Evolutionary conservation across 495 filamentous ascomycete genomes (phyloP).

Genomic region (Annulohypoxylon bovei): DNA sequence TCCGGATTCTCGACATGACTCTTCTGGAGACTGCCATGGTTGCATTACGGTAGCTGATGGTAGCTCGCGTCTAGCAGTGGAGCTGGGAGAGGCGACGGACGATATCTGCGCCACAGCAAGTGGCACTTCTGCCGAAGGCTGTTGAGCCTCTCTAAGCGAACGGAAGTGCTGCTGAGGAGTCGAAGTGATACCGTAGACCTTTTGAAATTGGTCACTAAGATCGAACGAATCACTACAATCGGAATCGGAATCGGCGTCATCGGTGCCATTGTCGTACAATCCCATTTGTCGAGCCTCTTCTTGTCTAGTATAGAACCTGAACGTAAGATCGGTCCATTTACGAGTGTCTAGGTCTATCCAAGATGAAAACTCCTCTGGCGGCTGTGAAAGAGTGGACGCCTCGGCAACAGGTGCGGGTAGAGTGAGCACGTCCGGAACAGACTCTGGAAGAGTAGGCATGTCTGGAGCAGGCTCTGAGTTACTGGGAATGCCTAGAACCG

Average conservation of each 20-base stretch:
- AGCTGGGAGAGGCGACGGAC: conserved; percentile 8
- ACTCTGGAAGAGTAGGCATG: background rate
- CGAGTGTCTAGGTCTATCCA: background rate
- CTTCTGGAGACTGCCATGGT: conserved; percentile 9
- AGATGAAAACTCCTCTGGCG: background rate
- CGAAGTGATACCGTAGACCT: background rate
- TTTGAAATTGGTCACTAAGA: background rate
- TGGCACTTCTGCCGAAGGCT: background rate
- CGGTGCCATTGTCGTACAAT: background rate
- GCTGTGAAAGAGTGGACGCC: background rate
- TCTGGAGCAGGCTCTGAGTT: background rate
- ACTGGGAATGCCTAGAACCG: too few species aligned
- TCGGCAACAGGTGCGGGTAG: too few species aligned
- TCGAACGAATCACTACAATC: background rate
- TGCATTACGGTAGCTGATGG: conserved; percentile 23
- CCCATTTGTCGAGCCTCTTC: background rate
- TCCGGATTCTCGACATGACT: background rate
- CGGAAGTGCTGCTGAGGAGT: conserved; percentile 8
- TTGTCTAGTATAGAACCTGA: background rate
- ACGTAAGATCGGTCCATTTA: background rate
- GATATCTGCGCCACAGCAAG: background rate
- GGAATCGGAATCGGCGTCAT: background rate
- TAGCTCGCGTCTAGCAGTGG: conserved; percentile 17
- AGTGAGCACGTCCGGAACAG: background rate
- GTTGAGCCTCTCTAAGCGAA: background rate